Evolutionary conservation across 2,329 filamentous ascomycete genomes (phyloP).

Genomic region (Exutisphaerella laricina): DNA sequence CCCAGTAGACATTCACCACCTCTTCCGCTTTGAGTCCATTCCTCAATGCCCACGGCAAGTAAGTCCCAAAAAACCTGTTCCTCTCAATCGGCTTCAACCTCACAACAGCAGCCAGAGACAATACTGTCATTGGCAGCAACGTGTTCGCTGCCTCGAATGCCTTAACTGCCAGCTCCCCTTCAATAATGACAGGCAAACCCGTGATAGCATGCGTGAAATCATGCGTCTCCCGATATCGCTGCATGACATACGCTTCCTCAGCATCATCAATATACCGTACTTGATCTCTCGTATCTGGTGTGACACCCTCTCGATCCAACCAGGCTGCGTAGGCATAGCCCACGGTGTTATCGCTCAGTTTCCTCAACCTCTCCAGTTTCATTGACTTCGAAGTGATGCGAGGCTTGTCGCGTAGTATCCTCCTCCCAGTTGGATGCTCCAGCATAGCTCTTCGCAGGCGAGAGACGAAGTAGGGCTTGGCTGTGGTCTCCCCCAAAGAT

Average conservation of each 20-base stretch:
- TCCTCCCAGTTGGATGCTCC: slow-evolving; percentile 70
- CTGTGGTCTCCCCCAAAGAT: slow-evolving; percentile 87
- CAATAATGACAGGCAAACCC: slow-evolving; percentile 81
- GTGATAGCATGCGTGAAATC: slow-evolving; percentile 97
- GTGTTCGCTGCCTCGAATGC: slow-evolving; percentile 97
- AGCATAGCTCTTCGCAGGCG: slow-evolving; percentile 93
- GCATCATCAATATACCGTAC: slow-evolving; percentile 92
- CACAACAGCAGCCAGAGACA: slow-evolving; percentile 69
- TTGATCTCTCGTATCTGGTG: slow-evolving; percentile 74
- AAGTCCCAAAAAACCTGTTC: slow-evolving; percentile 64
- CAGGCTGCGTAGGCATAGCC: slow-evolving; percentile 79
- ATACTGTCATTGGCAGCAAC: slow-evolving; percentile 85
- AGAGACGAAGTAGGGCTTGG: slow-evolving; percentile 90
- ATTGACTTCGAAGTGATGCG: slow-evolving; percentile 72
- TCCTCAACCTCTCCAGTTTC: slow-evolving; percentile 63
- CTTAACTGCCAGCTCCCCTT: slow-evolving; percentile 96
- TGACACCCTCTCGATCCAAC: slow-evolving; percentile 91
- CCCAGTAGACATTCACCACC: slow-evolving; percentile 96
- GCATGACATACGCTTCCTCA: slow-evolving; percentile 98
- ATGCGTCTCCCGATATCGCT: slow-evolving; percentile 93
- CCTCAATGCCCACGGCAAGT: slow-evolving; percentile 83
- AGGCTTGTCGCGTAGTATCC: slow-evolving; percentile 84
- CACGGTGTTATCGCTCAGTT: slow-evolving; percentile 66
- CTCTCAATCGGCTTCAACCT: slow-evolving; percentile 59
- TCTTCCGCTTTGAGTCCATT: slow-evolving; percentile 74